A percentile compares a stretch with the other conserved stretches of the same genome.
phyloP scores from a whole-genome alignment of 1,284 basidiomycete genomes.

The Cystobasidium slooffiae region DNA sequence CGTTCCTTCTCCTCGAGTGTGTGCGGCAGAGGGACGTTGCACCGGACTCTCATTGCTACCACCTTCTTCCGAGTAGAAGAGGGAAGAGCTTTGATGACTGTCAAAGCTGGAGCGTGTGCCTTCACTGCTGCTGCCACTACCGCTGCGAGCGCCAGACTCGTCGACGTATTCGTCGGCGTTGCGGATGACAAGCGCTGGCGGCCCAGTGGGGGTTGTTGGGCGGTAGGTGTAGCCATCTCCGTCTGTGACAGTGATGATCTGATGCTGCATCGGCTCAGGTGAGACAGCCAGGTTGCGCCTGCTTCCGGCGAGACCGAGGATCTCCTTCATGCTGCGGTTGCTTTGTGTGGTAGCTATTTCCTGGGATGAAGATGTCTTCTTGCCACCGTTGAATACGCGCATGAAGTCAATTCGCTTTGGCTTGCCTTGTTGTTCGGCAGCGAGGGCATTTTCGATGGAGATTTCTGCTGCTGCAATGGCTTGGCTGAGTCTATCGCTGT shows the following conservation, averaged over 20 bases:
- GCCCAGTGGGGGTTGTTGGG: slow-evolving; percentile 18
- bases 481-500: slow-evolving; percentile 29
- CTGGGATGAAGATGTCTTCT: slow-evolving; percentile 27
- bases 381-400: slow-evolving; percentile 44
- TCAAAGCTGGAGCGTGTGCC: slow-evolving; percentile 47
- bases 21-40: slow-evolving; percentile 39
- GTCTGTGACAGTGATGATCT: slow-evolving; percentile 48
- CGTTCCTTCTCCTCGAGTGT: slow-evolving; percentile 21
- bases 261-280: slow-evolving; percentile 17
- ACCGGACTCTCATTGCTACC: slow-evolving; percentile 33
- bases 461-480: slow-evolving; percentile 34
- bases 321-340: slow-evolving; percentile 34
- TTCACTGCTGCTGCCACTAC: slow-evolving; percentile 9
- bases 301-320: slow-evolving; percentile 24
- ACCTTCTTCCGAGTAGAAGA: slow-evolving; percentile 51
- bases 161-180: slow-evolving; percentile 2
- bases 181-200: slow-evolving; percentile 11
- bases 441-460: slow-evolving; percentile 23
- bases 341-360: slow-evolving; percentile 35
- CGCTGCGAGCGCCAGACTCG: slow-evolving; percentile 1
- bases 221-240: slow-evolving; percentile 40
- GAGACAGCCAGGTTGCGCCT: slow-evolving; percentile 3
- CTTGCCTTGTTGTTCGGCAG: slow-evolving; percentile 16
- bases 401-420: slow-evolving; percentile 49
- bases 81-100: slow-evolving; percentile 47